Evolutionary conservation across 23 red algal species (phyloP).

Genomic region (Gracilaria vermiculophylla): DNA sequence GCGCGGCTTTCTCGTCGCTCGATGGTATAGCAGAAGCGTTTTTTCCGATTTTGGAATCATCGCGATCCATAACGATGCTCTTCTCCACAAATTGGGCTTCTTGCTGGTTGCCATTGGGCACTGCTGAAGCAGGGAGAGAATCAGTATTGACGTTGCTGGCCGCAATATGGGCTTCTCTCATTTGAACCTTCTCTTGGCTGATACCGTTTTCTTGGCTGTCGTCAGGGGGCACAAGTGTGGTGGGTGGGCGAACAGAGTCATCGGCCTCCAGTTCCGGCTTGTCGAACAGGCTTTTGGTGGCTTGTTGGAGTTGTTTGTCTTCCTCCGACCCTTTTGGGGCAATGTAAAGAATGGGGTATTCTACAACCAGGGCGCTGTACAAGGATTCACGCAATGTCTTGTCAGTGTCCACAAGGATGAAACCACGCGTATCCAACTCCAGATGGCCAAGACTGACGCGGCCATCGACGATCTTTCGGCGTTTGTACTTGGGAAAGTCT

Average conservation of each 20-base stretch:
- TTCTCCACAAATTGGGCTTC: not conserved
- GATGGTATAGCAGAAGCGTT: not conserved
- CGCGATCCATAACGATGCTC: not conserved
- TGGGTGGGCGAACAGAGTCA: not conserved
- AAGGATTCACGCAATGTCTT: slow-evolving; percentile 32
- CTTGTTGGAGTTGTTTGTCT: slow-evolving; percentile 15
- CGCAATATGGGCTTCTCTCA: not conserved
- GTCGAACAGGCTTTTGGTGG: slow-evolving; percentile 33
- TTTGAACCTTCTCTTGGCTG: not conserved
- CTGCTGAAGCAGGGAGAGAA: not conserved
- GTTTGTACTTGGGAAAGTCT: slow-evolving; percentile 7
- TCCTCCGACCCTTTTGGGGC: slow-evolving; percentile 26
- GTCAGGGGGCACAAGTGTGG: not conserved
- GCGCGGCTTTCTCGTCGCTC: not conserved
- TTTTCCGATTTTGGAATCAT: not conserved
- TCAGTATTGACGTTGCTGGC: not conserved
- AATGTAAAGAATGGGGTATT: slow-evolving; percentile 41
- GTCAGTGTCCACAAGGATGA: slow-evolving; percentile 10
- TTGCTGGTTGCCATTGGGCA: not conserved
- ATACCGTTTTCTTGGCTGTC: not conserved
- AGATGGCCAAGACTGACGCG: not conserved
- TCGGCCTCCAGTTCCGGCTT: slow-evolving; percentile 50
- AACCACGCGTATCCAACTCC: slow-evolving; percentile 29
- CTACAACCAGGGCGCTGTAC: slow-evolving; percentile 17
- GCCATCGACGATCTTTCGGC: not conserved